Base-by-base conservation (phyloP, 305 asterid species). In the Solanum aculeatissimum region DNA sequence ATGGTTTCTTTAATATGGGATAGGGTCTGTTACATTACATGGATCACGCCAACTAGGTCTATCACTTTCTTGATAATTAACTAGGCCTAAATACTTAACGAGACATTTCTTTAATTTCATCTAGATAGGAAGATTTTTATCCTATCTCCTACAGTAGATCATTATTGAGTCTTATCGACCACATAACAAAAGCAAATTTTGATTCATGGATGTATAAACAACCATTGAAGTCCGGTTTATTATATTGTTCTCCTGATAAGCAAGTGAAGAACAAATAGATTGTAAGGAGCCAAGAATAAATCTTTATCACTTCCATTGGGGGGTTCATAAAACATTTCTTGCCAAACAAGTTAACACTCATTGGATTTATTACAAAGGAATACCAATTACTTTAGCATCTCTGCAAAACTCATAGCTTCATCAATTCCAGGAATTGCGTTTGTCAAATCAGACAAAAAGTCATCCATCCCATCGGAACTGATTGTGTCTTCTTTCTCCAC, bases 331-430 rank as follows among this genome's bases (percentile, higher is more conserved):
- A 27, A 18, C 63, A 51, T 27, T 51, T 77, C 62, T 27, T 29
- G 1, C 10, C 27, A 77, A 75, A 40, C 35, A 55, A 51, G 45
- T 77, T 51, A 77, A 10, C 65, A 77, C 49, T 77, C 45, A 77
- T 18, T 45, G 82, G 2, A 66, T 23, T 16, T 49, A 75, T 49
- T 27, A 15, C 43, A 51, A 38, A 83, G 85, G 51, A 58, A 80
- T 81, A 65, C 85, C 70, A 86, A 93, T 88, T 90, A 96, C 99
- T 96, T 96, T 81, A 96, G 93, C 99, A 96, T 96, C 89, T 96
- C 99, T 0, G 98, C 99, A 80, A 95, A 96, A 90, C 99, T 96
- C 99, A 96, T 96, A 43, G 99, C 98, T 87, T 96, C 99, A 65
- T 96, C 98, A 55, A 96, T 96, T 80, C 99, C 99, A 3, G 99